Evolutionary conservation across 1,139 yeast species (phyloP).

Genomic region (Yamadazyma conglobata): DNA sequence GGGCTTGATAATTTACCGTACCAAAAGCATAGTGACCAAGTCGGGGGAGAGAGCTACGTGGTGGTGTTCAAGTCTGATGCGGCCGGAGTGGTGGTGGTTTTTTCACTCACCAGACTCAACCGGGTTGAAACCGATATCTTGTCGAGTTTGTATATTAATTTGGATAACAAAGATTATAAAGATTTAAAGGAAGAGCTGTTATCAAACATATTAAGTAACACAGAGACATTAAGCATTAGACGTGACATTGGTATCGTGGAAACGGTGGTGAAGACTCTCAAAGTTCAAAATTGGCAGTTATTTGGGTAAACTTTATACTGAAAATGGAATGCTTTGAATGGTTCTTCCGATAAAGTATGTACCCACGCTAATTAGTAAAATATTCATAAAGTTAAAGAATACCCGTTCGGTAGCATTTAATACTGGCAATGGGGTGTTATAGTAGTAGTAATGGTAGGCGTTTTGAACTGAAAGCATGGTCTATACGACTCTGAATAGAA

Average conservation of each 20-base stretch:
- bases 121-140: slow-evolving; percentile 60
- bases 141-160: slow-evolving; percentile 30
- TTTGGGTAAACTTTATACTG: too few relatives aligned
- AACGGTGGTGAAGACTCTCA: slow-evolving; percentile 17
- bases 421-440: slow-evolving; percentile 28
- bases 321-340: slow-evolving; percentile 7
- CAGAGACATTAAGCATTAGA: slow-evolving; percentile 13
- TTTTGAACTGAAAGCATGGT: slow-evolving; percentile 10
- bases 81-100: slow-evolving; percentile 6
- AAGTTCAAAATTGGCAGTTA: slow-evolving; percentile 40
- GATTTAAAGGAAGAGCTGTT: slow-evolving; percentile 1
- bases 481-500: too few relatives aligned
- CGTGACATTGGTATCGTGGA: slow-evolving; percentile 21
- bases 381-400: slow-evolving; percentile 18
- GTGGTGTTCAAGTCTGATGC: slow-evolving; percentile 6
- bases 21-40: not conserved
- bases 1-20: not conserved
- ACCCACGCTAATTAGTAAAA: slow-evolving; percentile 15
- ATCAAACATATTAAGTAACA: slow-evolving; percentile 9
- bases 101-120: slow-evolving; percentile 52
- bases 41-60: slow-evolving; percentile 5
- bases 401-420: slow-evolving; percentile 23
- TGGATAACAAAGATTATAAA: slow-evolving; percentile 4
- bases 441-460: slow-evolving; percentile 23
- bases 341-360: slow-evolving; percentile 15